Evolutionary conservation across 495 filamentous ascomycete species (phyloP).

Genomic region (Tuber borchii): DNA sequence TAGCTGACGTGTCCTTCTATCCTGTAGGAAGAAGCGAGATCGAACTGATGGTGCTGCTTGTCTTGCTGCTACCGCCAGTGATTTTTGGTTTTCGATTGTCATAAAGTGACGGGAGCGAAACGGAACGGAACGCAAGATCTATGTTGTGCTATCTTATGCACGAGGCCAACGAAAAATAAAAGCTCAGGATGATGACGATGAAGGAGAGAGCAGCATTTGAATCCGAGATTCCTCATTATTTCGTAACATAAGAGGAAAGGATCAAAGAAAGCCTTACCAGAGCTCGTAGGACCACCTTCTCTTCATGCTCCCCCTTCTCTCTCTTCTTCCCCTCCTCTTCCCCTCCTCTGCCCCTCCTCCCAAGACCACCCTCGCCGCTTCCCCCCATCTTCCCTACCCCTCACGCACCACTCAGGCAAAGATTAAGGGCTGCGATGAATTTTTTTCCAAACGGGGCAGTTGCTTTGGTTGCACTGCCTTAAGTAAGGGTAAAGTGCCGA

Average conservation of each 20-base stretch:
- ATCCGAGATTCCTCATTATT: not conserved
- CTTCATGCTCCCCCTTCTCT: not conserved
- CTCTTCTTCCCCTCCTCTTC: not conserved
- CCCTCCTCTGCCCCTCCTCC: not conserved
- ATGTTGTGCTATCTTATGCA: constrained; percentile 4
- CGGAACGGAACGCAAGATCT: constrained; percentile 3
- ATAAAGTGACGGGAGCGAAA: constrained; percentile 2
- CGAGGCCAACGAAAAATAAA: not conserved
- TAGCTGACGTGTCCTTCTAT: constrained; percentile 4
- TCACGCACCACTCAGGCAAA: not conserved
- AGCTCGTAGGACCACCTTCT: not conserved
- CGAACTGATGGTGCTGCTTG: not conserved
- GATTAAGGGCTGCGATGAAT: not conserved
- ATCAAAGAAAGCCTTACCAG: not conserved
- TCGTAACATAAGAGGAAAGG: not conserved
- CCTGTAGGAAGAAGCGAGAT: constrained; percentile 1
- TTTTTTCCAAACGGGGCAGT: not conserved
- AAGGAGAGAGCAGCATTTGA: not conserved
- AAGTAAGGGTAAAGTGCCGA: not conserved
- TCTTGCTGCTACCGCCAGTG: not conserved
- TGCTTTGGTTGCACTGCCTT: constrained; percentile 3
- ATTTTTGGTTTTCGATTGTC: not conserved
- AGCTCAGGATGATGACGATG: not conserved
- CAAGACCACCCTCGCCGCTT: not conserved
- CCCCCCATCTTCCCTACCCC: not conserved